Percentiles rank a stretch among this genome's conserved stretches.
Conservation (phyloP, 2,329 filamentous ascomycete species). For the Diplodia intermedia region DNA sequence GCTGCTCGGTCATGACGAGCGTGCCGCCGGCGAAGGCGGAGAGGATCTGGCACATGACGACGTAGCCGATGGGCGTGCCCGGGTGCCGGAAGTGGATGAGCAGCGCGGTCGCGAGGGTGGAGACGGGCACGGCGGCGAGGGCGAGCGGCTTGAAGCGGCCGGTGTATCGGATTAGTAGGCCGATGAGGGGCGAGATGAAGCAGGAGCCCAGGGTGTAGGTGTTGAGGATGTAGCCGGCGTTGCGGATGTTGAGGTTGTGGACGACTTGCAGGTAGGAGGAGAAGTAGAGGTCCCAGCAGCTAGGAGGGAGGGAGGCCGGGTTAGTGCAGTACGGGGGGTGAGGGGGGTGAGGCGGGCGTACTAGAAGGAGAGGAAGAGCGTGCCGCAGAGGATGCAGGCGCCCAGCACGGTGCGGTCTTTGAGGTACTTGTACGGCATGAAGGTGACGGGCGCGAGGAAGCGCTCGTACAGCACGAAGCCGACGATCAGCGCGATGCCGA, state of each 20-base stretch:
- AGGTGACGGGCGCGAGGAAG: conserved; percentile 49
- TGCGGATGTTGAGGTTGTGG: conserved; percentile 35
- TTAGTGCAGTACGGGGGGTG: neutral
- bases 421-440: conserved; percentile 56
- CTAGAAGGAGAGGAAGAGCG: conserved; percentile 33
- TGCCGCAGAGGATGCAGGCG: conserved; percentile 59
- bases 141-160: conserved; percentile 35
- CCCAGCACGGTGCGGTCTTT: conserved; percentile 60
- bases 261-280: conserved; percentile 45
- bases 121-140: conserved; percentile 36
- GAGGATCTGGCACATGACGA: conserved; percentile 45
- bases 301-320: neutral
- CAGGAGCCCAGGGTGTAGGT: conserved; percentile 42
- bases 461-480: conserved; percentile 48
- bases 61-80: conserved; percentile 40
- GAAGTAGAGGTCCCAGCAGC: conserved; percentile 44
- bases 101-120: conserved; percentile 41
- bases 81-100: conserved; percentile 45
- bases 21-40: conserved; percentile 42
- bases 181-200: conserved; percentile 38
- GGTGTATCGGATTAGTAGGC: conserved; percentile 30
- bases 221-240: conserved; percentile 40
- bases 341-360: conserved; percentile 1
- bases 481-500: conserved; percentile 46
- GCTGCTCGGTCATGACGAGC: conserved; percentile 36